Evolutionary conservation across 108 stramenopile genomes (phyloP).

Genomic region (Nannochloropsis granulata): DNA sequence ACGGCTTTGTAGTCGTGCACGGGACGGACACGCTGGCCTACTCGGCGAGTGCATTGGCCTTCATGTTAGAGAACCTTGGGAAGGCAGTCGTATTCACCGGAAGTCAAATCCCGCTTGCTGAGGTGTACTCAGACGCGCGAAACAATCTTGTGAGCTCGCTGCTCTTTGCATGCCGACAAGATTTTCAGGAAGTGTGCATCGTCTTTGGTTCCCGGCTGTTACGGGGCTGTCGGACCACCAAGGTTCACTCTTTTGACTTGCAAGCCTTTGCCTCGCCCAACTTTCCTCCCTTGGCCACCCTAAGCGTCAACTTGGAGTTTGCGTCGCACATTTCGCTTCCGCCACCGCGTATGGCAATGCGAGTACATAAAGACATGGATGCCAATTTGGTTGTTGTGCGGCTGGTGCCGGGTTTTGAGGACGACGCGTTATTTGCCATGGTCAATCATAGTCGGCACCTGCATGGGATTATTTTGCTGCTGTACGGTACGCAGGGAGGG

Average conservation of each 20-base stretch:
- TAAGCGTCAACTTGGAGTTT: constrained; percentile 67
- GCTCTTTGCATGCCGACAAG: background rate
- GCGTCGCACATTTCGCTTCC: constrained; percentile 53
- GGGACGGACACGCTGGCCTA: constrained; percentile 99
- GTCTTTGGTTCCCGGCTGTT: constrained; percentile 81
- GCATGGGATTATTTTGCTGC: constrained; percentile 66
- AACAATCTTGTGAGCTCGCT: constrained; percentile 50
- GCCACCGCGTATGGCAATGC: constrained; percentile 40
- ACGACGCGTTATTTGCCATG: constrained; percentile 35
- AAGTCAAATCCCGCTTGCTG: constrained; percentile 59
- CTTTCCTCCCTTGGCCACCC: constrained; percentile 66
- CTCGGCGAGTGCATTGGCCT: constrained; percentile 68
- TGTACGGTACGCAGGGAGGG: constrained; percentile 61
- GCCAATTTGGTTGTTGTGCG: constrained; percentile 62
- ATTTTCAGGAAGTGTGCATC: constrained; percentile 56
- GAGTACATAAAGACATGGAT: constrained; percentile 72
- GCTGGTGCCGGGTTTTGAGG: constrained; percentile 86
- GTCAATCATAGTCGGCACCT: constrained; percentile 33
- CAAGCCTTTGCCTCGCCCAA: constrained; percentile 89
- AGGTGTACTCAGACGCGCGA: constrained; percentile 85
- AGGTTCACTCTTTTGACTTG: constrained; percentile 57
- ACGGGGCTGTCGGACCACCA: constrained; percentile 67
- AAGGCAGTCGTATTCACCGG: constrained; percentile 93
- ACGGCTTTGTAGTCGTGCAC: constrained; percentile 83
- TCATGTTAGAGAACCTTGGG: constrained; percentile 93